A percentile compares a stretch with the other conserved stretches of the same genome.
Evolutionary conservation across 208 protist genomes (phyloP).

Genomic region (Trypanosoma lewisi): DNA sequence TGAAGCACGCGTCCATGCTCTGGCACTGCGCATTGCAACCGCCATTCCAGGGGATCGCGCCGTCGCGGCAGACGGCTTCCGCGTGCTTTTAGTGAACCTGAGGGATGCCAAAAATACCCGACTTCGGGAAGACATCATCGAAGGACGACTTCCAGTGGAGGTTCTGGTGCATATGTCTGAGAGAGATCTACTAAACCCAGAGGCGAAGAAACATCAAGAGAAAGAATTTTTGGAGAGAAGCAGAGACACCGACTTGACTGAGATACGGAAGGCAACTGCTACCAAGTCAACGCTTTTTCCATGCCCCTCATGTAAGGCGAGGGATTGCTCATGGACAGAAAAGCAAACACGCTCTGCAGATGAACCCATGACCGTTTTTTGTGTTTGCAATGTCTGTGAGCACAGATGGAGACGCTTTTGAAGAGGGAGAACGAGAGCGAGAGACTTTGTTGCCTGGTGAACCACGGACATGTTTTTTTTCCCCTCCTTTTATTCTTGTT

Average conservation of each 20-base stretch:
- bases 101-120: constrained; percentile 65
- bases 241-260: constrained; percentile 78
- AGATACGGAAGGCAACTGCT: constrained; percentile 63
- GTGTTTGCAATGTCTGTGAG: constrained; percentile 91
- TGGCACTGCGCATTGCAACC: constrained; percentile 48
- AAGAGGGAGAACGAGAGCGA: constrained; percentile 8
- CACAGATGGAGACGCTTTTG: constrained; percentile 70
- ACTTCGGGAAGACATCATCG: constrained; percentile 53
- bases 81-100: constrained; percentile 67
- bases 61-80: constrained; percentile 56
- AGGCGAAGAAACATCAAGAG: constrained; percentile 60
- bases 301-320: constrained; percentile 82
- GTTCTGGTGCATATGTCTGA: constrained; percentile 67
- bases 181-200: constrained; percentile 78
- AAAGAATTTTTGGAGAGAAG: constrained; percentile 61
- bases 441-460: background rate
- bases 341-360: constrained; percentile 97
- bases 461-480: background rate
- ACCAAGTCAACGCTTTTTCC: constrained; percentile 82
- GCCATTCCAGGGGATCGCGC: constrained; percentile 53
- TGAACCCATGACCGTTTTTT: constrained; percentile 98
- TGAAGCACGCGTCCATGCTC: constrained; percentile 26
- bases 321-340: constrained; percentile 91
- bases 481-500: background rate
- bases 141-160: constrained; percentile 67